Conservation (phyloP, 768 basidiomycete genomes). For the Leccinum incarnatum region DNA sequence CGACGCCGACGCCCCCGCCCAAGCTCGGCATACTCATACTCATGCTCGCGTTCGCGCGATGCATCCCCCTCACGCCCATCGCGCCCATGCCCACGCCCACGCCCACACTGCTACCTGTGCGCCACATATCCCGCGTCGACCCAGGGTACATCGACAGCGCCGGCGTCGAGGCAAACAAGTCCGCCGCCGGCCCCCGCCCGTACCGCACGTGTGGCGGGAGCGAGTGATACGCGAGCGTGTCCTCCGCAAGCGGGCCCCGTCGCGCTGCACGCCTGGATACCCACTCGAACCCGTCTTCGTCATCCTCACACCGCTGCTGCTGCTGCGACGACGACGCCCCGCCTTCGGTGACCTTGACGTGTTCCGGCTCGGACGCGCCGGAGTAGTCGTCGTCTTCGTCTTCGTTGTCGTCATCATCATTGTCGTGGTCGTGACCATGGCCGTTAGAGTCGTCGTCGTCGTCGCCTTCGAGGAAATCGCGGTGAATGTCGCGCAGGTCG, state of each 20-base stretch:
- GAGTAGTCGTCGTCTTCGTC: conserved; percentile 44
- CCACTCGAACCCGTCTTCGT: conserved; percentile 83
- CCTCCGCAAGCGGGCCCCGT: conserved; percentile 45
- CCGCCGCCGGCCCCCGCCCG: conserved; percentile 52
- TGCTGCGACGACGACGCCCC: conserved; percentile 16
- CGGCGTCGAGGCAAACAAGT: conserved; percentile 58
- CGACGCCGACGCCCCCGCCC: not conserved
- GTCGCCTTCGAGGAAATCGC: conserved; percentile 87
- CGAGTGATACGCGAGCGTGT: conserved; percentile 60
- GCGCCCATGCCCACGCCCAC: not conserved
- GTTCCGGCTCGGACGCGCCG: conserved; percentile 31
- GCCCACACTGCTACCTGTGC: conserved; percentile 10
- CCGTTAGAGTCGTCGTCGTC: conserved; percentile 43
- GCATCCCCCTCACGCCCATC: conserved; percentile 10
- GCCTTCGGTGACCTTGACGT: conserved; percentile 48
- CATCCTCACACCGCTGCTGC: conserved; percentile 32
- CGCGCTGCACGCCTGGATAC: conserved; percentile 64
- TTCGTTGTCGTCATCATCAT: not conserved
- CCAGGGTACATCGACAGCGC: conserved; percentile 33
- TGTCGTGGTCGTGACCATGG: not conserved
- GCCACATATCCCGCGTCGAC: conserved; percentile 46
- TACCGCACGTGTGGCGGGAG: conserved; percentile 74
- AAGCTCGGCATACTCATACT: conserved; percentile 39
- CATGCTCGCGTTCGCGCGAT: not conserved
- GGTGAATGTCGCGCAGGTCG: conserved; percentile 91